Conservation (phyloP, 2,329 filamentous ascomycete genomes). For the Fusarium sp. region DNA sequence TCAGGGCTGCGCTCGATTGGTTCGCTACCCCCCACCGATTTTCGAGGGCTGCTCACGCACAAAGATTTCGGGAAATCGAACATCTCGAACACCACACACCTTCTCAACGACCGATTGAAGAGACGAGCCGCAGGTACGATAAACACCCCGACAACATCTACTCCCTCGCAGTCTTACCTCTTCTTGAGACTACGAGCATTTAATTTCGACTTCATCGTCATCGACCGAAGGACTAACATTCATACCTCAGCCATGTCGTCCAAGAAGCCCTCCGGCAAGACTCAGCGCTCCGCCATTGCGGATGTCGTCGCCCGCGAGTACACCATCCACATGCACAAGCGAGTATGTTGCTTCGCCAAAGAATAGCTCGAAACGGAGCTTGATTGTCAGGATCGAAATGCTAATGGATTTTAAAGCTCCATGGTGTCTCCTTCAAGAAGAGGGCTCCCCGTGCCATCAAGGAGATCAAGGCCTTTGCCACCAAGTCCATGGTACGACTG, state of each 20-base stretch:
- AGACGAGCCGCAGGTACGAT: conserved; percentile 60
- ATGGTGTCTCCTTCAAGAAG: conserved; percentile 99
- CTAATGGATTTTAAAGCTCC: conserved; percentile 72
- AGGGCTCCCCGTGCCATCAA: conserved; percentile 98
- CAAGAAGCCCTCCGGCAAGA: conserved; percentile 57
- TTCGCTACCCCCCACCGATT: conserved; percentile 52
- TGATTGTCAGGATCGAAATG: conserved; percentile 19
- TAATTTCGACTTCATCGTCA: conserved; percentile 34
- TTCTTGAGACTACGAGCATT: conserved; percentile 39
- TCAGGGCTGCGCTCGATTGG: conserved; percentile 50
- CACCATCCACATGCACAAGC: conserved; percentile 99
- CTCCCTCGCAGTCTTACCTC: conserved; percentile 35
- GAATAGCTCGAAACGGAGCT: conserved; percentile 29
- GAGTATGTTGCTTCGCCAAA: conserved; percentile 57
- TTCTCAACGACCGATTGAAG: conserved; percentile 56
- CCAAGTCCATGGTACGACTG: conserved; percentile 90
- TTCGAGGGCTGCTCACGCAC: conserved; percentile 58
- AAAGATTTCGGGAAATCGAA: conserved; percentile 58
- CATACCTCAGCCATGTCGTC: conserved; percentile 58
- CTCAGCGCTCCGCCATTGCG: conserved; percentile 91
- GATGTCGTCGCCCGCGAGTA: conserved; percentile 99
- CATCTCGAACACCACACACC: conserved; percentile 53
- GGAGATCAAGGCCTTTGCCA: conserved; percentile 97
- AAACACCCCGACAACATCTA: conserved; percentile 38
- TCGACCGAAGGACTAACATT: conserved; percentile 48